Evolutionary conservation across 441 rosid species (phyloP).

Genomic region (Syzygium malaccense): DNA sequence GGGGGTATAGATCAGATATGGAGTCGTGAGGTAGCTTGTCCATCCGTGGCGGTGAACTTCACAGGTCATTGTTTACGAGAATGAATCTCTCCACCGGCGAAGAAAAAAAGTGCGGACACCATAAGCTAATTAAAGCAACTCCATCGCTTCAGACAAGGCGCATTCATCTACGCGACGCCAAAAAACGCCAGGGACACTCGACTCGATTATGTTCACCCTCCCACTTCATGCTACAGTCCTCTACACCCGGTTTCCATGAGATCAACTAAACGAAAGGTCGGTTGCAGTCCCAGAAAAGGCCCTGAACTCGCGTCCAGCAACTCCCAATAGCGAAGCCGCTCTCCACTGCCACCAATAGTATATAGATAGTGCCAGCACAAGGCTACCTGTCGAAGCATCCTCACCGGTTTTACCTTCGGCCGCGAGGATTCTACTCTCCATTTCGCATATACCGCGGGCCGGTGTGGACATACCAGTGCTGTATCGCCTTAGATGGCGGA

Average conservation of each 20-base stretch:
- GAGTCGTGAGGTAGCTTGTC: background rate
- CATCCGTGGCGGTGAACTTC: background rate
- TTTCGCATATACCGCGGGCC: background rate
- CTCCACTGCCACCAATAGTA: background rate
- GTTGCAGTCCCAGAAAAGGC: background rate
- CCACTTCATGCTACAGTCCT: background rate
- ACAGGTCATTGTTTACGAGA: background rate
- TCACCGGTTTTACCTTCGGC: background rate
- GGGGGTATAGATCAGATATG: background rate
- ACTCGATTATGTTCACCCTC: background rate
- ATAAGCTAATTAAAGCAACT: background rate
- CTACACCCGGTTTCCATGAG: background rate
- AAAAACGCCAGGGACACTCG: background rate
- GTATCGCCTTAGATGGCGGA: background rate
- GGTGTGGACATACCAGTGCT: background rate
- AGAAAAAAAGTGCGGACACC: background rate
- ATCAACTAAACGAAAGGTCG: background rate
- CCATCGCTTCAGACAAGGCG: accelerated
- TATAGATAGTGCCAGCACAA: background rate
- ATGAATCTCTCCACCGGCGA: background rate
- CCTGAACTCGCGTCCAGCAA: background rate
- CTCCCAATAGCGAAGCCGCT: background rate
- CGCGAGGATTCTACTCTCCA: background rate
- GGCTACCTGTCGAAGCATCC: background rate
- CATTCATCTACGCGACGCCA: background rate